Conservation (phyloP, 1,284 basidiomycete genomes). For the Melampsora abietis-canadensis region DNA sequence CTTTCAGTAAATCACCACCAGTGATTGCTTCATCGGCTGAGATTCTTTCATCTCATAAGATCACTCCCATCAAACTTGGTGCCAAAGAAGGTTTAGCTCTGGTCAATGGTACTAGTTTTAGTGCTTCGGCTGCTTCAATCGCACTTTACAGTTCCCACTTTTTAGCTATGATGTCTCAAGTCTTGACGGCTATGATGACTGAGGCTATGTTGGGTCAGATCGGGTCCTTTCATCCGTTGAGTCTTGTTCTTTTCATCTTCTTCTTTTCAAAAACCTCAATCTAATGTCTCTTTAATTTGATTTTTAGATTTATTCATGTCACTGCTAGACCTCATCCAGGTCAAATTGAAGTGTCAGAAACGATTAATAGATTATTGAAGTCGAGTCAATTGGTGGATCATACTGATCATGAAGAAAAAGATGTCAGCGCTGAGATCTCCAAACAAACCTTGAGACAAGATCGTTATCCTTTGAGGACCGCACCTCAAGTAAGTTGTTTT, state of each 20-base stretch:
- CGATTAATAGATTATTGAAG: conserved; percentile 67
- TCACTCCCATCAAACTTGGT: conserved; percentile 67
- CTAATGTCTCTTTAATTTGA: background rate
- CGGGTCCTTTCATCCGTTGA: conserved; percentile 65
- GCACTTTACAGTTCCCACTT: conserved; percentile 69
- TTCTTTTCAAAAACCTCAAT: background rate
- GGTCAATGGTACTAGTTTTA: conserved; percentile 79
- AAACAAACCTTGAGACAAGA: conserved; percentile 69
- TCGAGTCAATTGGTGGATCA: conserved; percentile 66
- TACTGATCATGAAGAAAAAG: conserved; percentile 63
- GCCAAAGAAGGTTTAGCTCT: conserved; percentile 80
- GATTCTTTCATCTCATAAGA: conserved; percentile 65
- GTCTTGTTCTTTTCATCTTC: background rate
- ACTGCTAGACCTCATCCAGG: conserved; percentile 77
- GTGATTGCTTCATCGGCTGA: conserved; percentile 51
- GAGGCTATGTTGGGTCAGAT: conserved; percentile 73
- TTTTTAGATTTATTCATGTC: conserved; percentile 66
- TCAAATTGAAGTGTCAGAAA: conserved; percentile 71
- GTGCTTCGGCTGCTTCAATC: conserved; percentile 57
- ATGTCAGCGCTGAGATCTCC: conserved; percentile 62
- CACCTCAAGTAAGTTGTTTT: conserved; percentile 60
- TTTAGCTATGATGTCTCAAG: conserved; percentile 68
- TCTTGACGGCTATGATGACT: conserved; percentile 78
- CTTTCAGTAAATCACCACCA: background rate
- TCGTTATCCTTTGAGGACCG: conserved; percentile 71